Evolutionary conservation across 1,139 yeast species (phyloP), one percentile per base, ranked within the genome.

Genomic region (Protomyces macrosporus): DNA sequence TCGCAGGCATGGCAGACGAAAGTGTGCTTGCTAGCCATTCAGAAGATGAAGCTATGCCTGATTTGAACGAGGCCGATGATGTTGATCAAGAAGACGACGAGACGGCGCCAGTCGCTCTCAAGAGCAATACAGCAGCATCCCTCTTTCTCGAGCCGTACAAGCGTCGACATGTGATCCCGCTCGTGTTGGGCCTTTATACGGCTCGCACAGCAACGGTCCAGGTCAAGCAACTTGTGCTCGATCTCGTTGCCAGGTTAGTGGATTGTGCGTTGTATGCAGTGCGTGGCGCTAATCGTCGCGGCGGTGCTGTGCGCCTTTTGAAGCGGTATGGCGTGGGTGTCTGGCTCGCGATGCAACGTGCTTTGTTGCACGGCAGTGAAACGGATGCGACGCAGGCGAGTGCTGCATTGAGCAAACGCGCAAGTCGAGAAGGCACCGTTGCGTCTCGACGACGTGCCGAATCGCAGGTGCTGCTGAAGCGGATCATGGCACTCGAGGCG

Each of bases 161-260:
- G 14, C 58, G 63, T 6, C 57, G 63, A 23, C 63, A 60, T 39
- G 63, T 60, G 45, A 39, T 60, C 34, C 57, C 53, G 42, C 48
- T 60, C 37, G 35, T 37, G 12, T 34, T 60, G 53, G 63, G 63
- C 39, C 50, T 60, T 9, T 60, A 53, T 32, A n/a, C 36, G 16
- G 33, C 62, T 23, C 42, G 45, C 45, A 42, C 62, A 9, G 56
- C 62, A 23, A 58, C 51, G 6, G 12, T 37, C 12, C 45, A 34
- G n/a, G 35, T 58, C 16, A 58, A 58, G 45, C 32, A 51, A 6
- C 48, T 42, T 4, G 48, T 16, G n/a, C 48, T 42, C 12, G 32
- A 42, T 42, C 32, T 42, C 12, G 48, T 42, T 7, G 32, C 10
- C n/a, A 12, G 48, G 30, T 30, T 42, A 4, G 48, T 42, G 32